A percentile compares a stretch with the other conserved stretches of the same genome.
These are phyloP conservation scores for Venturia pyrina DNA, from an alignment of 2,329 filamentous ascomycete genomes.

Conservation along the genomic window DNA sequence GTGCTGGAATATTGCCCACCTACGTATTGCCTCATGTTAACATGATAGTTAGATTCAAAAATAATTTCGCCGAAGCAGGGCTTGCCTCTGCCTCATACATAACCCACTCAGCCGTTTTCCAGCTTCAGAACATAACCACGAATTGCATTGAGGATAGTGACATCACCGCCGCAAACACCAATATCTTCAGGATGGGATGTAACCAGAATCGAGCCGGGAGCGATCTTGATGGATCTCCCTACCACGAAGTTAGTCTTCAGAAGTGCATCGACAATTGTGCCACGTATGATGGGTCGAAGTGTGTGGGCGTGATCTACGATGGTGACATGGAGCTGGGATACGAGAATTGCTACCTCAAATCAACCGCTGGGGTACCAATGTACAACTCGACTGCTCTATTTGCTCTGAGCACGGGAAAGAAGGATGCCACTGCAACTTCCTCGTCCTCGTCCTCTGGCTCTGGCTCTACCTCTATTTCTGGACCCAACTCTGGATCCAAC, in stretches of 20 bases:
- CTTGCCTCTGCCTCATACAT: background rate
- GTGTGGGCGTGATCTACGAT: background rate
- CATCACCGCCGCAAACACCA: background rate
- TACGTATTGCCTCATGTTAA: background rate
- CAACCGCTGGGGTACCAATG: background rate
- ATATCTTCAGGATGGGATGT: background rate
- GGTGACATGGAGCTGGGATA: constrained; percentile 2
- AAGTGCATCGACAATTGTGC: constrained; percentile 4
- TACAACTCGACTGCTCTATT: constrained; percentile 1
- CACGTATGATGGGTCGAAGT: background rate
- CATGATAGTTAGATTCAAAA: background rate
- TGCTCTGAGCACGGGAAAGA: background rate
- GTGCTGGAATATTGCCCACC: background rate
- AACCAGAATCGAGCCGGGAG: constrained; percentile 4
- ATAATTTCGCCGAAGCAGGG: background rate
- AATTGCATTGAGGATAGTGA: background rate
- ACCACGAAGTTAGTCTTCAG: constrained; percentile 1
- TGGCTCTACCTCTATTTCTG: background rate
- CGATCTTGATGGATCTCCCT: background rate
- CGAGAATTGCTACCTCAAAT: constrained; percentile 3
- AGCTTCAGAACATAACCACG: background rate
- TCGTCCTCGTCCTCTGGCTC: background rate
- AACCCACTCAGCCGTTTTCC: background rate
- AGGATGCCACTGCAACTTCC: background rate
- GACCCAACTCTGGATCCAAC: background rate